These are phyloP conservation scores for Claviceps cyperi DNA, from an alignment of 2,329 filamentous ascomycete genomes.

Conservation along the genomic window DNA sequence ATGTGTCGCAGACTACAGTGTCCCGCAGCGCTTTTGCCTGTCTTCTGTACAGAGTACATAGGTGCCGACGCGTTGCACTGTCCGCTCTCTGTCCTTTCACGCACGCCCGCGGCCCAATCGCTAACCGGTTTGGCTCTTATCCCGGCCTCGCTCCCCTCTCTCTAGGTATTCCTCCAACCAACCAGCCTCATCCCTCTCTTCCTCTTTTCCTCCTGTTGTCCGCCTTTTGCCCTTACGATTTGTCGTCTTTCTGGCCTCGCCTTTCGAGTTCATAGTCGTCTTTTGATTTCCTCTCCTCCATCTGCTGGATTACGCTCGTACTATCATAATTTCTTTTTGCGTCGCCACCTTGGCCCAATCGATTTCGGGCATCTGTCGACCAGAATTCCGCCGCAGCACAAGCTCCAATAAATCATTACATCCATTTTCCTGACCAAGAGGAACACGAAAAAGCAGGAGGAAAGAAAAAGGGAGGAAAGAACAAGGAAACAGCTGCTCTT, in stretches of 20 bases:
- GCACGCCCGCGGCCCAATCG: constrained; percentile 5
- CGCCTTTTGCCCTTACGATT: constrained; percentile 6
- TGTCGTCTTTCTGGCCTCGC: constrained; percentile 7
- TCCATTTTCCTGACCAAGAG: not conserved
- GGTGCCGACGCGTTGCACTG: not conserved
- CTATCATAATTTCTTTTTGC: not conserved
- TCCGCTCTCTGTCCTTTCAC: not conserved
- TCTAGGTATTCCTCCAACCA: not conserved
- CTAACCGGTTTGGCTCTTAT: constrained; percentile 9
- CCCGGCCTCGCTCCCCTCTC: constrained; percentile 8
- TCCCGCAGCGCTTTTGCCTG: not conserved
- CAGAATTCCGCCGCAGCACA: not conserved
- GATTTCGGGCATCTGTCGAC: constrained; percentile 1
- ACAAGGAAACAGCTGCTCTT: not conserved
- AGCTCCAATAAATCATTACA: not conserved
- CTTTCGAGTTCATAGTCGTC: constrained; percentile 14
- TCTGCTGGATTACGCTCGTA: not conserved
- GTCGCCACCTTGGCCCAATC: constrained; percentile 4
- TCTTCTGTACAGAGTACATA: not conserved
- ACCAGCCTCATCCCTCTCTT: not conserved
- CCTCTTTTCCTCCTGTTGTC: constrained; percentile 7
- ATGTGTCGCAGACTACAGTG: no score
- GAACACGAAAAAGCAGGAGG: not conserved
- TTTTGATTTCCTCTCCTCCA: constrained; percentile 3
- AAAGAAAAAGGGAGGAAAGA: not conserved